A percentile compares a stretch with the other conserved stretches of the same genome.
Evolutionary conservation across 2,329 filamentous ascomycete species (phyloP).

Genomic region (Botrytis aclada): DNA sequence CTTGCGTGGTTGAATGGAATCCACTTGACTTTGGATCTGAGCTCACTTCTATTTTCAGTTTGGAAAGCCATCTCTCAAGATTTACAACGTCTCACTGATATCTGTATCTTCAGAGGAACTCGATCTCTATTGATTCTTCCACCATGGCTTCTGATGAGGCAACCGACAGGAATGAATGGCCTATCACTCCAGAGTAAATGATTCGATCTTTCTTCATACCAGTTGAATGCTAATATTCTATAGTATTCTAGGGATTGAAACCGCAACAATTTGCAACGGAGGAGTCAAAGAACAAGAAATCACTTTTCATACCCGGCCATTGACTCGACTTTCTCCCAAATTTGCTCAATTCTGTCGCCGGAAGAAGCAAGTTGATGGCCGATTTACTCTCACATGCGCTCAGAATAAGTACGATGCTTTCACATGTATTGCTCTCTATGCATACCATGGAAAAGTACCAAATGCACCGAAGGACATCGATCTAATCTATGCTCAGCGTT

Average conservation of each 20-base stretch:
- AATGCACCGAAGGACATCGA: not conserved
- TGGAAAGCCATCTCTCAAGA: not conserved
- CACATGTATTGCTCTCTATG: conserved; percentile 11
- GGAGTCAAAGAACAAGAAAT: not conserved
- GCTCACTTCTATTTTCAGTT: not conserved
- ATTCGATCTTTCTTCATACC: not conserved
- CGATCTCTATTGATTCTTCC: not conserved
- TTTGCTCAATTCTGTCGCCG: conserved; percentile 2
- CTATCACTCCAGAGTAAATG: conserved; percentile 13
- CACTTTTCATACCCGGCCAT: conserved; percentile 9
- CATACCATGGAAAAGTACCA: conserved; percentile 9
- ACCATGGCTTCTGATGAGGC: not conserved
- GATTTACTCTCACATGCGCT: conserved; percentile 1
- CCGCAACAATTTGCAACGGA: not conserved
- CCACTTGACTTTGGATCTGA: not conserved
- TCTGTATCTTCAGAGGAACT: not conserved
- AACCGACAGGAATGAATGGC: conserved; percentile 4
- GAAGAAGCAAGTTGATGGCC: not conserved
- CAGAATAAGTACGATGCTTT: conserved; percentile 3
- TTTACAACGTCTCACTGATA: not conserved
- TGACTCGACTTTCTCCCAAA: conserved; percentile 3
- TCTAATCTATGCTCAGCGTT: not conserved
- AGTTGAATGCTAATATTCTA: not conserved
- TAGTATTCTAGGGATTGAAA: conserved; percentile 11
- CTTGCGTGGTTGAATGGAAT: not conserved